These are phyloP conservation scores for Paulownia fortunei DNA, from an alignment of 257 asterid species.

Conservation along the genomic window DNA sequence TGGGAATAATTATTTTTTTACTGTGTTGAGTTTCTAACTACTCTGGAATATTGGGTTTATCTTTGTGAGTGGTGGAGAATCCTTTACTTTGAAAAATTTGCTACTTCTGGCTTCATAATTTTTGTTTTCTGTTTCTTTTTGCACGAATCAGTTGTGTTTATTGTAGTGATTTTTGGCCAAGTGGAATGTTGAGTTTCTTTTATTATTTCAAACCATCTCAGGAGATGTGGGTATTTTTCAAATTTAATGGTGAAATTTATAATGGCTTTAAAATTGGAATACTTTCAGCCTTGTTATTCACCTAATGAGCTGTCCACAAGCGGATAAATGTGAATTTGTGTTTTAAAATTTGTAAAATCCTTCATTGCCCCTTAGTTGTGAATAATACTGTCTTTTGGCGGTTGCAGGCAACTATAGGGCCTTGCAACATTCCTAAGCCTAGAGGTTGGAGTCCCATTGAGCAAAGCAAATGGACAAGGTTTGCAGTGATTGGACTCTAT, in stretches of 20 bases:
- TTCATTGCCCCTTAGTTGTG: neutral
- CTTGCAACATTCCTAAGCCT: conserved; percentile 94
- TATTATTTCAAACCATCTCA: neutral
- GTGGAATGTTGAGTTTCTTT: neutral
- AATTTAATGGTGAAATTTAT: neutral
- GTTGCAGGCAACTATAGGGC: conserved; percentile 90
- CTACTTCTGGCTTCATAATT: neutral
- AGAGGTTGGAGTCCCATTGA: conserved; percentile 94
- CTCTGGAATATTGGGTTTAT: conserved; percentile 15
- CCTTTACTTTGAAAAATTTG: neutral
- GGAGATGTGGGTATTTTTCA: neutral
- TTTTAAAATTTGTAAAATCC: neutral
- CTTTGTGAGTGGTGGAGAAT: neutral
- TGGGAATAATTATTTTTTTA: neutral
- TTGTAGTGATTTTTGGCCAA: neutral
- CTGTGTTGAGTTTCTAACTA: neutral
- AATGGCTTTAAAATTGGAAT: conserved; percentile 1
- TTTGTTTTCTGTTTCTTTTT: conserved; percentile 19
- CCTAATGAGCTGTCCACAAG: conserved; percentile 10
- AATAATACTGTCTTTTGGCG: conserved; percentile 31
- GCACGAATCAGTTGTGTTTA: conserved; percentile 3
- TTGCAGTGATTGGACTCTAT: conserved; percentile 33
- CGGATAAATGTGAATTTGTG: conserved; percentile 1
- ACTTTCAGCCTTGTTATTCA: conserved; percentile 2
- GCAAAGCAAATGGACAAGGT: conserved; percentile 98